phyloP scores from a whole-genome alignment of 495 filamentous ascomycete genomes.

The Penicillium roqueforti region DNA sequence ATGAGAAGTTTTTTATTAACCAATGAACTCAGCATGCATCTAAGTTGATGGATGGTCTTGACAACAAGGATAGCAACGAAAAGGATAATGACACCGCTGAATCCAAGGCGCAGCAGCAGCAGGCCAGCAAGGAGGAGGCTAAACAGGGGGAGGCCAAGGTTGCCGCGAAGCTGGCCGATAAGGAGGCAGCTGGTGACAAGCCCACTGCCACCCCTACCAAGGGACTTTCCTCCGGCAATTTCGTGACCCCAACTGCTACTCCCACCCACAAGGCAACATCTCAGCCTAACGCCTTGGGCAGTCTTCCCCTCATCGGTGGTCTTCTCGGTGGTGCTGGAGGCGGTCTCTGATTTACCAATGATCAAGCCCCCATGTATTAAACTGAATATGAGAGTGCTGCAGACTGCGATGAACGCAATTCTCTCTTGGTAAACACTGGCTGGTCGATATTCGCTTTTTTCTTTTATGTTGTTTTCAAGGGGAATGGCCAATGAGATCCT shows the following conservation, averaged over 20 bases:
- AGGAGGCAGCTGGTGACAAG: conserved; percentile 6
- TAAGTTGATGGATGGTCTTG: conserved; percentile 18
- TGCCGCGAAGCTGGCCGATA: neutral
- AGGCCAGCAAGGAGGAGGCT: neutral
- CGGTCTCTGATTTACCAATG: conserved; percentile 6
- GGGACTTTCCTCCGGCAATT: conserved; percentile 21
- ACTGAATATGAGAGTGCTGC: neutral
- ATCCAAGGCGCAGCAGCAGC: neutral
- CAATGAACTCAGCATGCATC: conserved; percentile 11
- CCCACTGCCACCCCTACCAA: conserved; percentile 7
- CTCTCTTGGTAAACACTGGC: neutral
- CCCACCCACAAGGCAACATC: conserved; percentile 18
- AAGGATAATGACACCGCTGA: neutral
- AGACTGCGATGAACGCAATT: neutral
- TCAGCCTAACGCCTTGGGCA: conserved; percentile 26
- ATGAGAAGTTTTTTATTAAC: neutral
- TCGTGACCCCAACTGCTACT: conserved; percentile 24
- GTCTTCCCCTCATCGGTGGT: conserved; percentile 32
- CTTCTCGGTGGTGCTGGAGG: conserved; percentile 23
- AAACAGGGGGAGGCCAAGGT: conserved; percentile 4
- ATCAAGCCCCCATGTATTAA: neutral
- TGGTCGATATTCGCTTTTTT: neutral
- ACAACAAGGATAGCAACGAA: conserved; percentile 13
- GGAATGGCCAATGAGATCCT: neutral
- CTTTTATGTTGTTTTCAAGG: neutral